Base-by-base conservation (phyloP, 1,139 yeast genomes). In the Kodamaea anthophila region DNA sequence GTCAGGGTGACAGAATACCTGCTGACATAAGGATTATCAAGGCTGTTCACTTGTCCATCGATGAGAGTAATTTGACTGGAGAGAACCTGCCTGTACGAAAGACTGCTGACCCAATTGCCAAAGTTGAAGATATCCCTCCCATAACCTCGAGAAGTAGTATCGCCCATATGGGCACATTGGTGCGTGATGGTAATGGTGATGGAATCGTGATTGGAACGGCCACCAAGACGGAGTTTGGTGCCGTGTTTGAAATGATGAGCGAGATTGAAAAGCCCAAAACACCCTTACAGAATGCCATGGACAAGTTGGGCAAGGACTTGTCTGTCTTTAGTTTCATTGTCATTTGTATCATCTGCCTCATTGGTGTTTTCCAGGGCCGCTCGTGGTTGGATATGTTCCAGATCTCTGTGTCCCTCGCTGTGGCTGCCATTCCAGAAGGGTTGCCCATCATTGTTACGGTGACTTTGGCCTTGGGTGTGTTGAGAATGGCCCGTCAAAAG, bases 341-440 rank as follows among this genome's bases (percentile, higher is more conserved):
- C 10, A 91, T 91, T 57, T 95, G 94, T 26, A 53, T 83, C 15
- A 91, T 91, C 49, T 87, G 95, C 47, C 49, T 88, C 18, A 68
- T 88, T 44, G 98, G 97, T 35, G 69, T 91, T 13, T 34, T 84
- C 29, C 95, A 88, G 60, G 97, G 97, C 30, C 80, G 94, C 39
- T 71, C 84, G 7, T 86, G 96, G 95, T 67, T 91, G 37, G 97
- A 88, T 40, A 91, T 91, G 96, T 88, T 91, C 58, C 96, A 91
- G 52, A 87, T 91, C 37, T 85, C 96, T 2, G 97, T 91, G 8
- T 86, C 96, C 3, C 67, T 91, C 40, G 97, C 97, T 1, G 97
- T 91, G 9, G 98, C 98, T 28, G 97, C 97, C 3, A 88, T 91
- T 43, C 98, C 98, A 4, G 98, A 91, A 58, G 97, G 97, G 34